A percentile compares a stretch with the other conserved stretches of the same genome.
These are phyloP conservation scores for Begonia peltatifolia DNA, from an alignment of 306 rosid genomes.

Conservation along the genomic window DNA sequence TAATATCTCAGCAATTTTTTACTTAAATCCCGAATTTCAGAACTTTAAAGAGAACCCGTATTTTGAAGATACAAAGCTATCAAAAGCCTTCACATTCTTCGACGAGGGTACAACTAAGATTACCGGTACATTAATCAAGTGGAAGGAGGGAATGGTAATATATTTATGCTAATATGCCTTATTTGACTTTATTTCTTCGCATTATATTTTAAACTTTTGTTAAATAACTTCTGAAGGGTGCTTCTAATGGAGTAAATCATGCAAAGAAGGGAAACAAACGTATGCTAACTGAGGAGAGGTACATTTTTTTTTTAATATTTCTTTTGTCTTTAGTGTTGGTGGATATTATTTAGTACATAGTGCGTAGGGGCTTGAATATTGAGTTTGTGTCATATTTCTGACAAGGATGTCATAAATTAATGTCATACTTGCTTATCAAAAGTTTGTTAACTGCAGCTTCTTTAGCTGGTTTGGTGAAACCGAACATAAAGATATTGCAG, in stretches of 20 bases:
- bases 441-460: slow-evolving; percentile 31
- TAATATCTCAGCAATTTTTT: slow-evolving; percentile 3
- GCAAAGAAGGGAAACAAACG: slow-evolving; percentile 51
- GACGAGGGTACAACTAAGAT: slow-evolving; percentile 42
- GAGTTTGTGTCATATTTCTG: no score
- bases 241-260: slow-evolving; percentile 33
- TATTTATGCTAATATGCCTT: not conserved
- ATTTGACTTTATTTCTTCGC: not conserved
- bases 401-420: no score
- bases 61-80: slow-evolving; percentile 46
- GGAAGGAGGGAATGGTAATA: slow-evolving; percentile 57
- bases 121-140: slow-evolving; percentile 45
- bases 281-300: slow-evolving; percentile 35
- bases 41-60: slow-evolving; percentile 42
- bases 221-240: slow-evolving; percentile 23
- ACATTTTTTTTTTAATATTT: not conserved
- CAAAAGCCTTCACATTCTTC: slow-evolving; percentile 36
- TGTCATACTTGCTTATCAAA: no score
- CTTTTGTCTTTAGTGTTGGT: not conserved
- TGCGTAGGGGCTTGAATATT: no score
- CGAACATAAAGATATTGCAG: slow-evolving; percentile 30
- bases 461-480: slow-evolving; percentile 58
- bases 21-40: slow-evolving; percentile 21
- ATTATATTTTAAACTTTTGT: not conserved
- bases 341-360: not conserved